Evolutionary conservation across 2,329 filamentous ascomycete genomes (phyloP).

Genomic region (Pestalotiopsis fici): DNA sequence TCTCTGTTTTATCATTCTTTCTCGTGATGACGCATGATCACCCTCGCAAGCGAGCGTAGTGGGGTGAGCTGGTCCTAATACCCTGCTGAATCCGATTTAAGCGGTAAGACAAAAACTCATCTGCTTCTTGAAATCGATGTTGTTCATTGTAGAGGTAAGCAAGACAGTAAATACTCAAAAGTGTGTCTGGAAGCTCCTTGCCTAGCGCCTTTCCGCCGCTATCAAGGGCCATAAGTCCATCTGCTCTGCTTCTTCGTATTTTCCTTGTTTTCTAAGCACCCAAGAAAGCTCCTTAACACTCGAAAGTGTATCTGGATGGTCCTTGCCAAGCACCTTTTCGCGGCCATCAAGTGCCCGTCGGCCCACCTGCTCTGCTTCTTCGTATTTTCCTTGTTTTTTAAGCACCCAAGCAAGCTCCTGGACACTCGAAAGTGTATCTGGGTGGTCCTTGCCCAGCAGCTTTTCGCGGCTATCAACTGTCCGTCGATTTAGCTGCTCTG

Average conservation of each 20-base stretch:
- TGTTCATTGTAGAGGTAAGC: not conserved
- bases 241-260: not conserved
- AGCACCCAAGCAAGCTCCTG: too few species aligned
- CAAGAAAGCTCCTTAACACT: too few species aligned
- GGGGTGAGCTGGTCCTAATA: not conserved
- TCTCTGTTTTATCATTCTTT: not conserved
- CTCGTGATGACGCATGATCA: not conserved
- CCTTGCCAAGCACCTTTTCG: too few species aligned
- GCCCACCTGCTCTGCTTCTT: too few species aligned
- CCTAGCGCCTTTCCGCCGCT: not conserved
- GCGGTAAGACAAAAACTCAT: not conserved
- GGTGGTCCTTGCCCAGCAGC: too few species aligned
- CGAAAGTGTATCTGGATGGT: too few species aligned
- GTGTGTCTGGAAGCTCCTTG: not conserved
- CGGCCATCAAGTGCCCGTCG: too few species aligned
- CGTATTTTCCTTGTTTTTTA: too few species aligned
- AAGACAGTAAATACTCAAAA: not conserved
- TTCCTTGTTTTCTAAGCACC: not conserved
- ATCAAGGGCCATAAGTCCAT: not conserved
- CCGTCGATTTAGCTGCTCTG: too few species aligned
- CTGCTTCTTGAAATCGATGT: not conserved
- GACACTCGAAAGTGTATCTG: too few species aligned
- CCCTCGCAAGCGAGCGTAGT: not conserved
- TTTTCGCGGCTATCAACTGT: too few species aligned
- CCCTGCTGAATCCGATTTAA: not conserved